phyloP scores from a whole-genome alignment of 257 asterid species.

The Catharanthus roseus region DNA sequence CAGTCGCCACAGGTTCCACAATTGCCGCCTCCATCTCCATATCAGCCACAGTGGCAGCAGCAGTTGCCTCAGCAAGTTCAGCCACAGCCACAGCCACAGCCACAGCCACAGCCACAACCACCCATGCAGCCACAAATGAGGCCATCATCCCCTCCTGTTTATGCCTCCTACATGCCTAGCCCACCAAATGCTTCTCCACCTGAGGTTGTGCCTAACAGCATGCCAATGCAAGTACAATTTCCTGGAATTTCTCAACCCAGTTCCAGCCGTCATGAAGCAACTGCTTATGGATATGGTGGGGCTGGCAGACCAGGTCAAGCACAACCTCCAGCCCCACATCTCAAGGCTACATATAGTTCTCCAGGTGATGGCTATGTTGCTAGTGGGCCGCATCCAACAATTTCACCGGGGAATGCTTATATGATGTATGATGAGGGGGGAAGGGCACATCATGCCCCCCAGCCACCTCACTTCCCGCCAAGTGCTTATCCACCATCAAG shows the following conservation, averaged over 20 bases:
- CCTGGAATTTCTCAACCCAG: constrained; percentile 47
- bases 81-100: constrained; percentile 26
- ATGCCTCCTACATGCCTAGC: constrained; percentile 46
- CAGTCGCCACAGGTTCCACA: constrained; percentile 50
- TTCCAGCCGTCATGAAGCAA: constrained; percentile 45
- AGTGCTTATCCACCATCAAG: constrained; percentile 57
- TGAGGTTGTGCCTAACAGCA: constrained; percentile 57
- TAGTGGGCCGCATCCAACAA: constrained; percentile 58
- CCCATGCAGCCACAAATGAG: constrained; percentile 60
- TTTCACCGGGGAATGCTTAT: constrained; percentile 55
- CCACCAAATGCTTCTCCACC: constrained; percentile 59
- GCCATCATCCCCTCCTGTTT: constrained; percentile 55
- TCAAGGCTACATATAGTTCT: constrained; percentile 46
- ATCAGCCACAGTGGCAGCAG: constrained; percentile 63
- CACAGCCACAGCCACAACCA: constrained; percentile 52
- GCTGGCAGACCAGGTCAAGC: constrained; percentile 58
- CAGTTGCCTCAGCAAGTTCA: constrained; percentile 47
- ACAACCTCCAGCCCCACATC: constrained; percentile 52
- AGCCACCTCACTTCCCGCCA: constrained; percentile 66
- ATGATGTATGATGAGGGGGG: constrained; percentile 66
- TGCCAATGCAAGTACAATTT: constrained; percentile 62
- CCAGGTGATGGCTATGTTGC: constrained; percentile 59
- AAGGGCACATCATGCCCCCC: constrained; percentile 52
- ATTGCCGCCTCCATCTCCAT: constrained; percentile 44
- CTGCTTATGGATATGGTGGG: constrained; percentile 53